phyloP scores from a whole-genome alignment of 2,329 filamentous ascomycete genomes.

The Fusarium nelsonii region DNA sequence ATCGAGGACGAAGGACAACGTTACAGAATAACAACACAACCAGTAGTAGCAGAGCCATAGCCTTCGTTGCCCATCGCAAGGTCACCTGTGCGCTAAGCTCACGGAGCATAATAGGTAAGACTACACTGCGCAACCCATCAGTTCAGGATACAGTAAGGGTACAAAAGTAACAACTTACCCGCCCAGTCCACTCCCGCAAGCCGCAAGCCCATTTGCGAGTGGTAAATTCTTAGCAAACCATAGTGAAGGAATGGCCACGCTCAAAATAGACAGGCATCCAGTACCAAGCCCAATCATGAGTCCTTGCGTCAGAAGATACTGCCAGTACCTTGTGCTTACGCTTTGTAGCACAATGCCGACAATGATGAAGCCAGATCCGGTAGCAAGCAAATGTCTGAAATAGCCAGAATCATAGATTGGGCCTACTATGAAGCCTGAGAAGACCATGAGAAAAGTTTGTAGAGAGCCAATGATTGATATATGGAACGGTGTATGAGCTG shows the following conservation, averaged over 20 bases:
- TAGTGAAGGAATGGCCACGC: constrained; percentile 79
- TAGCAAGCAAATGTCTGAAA: constrained; percentile 28
- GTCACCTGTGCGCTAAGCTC: constrained; percentile 7
- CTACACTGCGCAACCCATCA: constrained; percentile 5
- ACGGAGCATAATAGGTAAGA: constrained; percentile 41
- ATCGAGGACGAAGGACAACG: constrained; percentile 14
- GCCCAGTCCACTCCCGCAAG: constrained; percentile 76
- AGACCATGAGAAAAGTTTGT: constrained; percentile 43
- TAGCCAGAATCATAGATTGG: constrained; percentile 43
- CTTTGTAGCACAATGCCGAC: constrained; percentile 40
- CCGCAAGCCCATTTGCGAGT: constrained; percentile 81
- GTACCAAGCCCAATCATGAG: constrained; percentile 77
- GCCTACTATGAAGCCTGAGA: constrained; percentile 40
- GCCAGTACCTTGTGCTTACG: constrained; percentile 70
- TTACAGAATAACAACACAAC: constrained; percentile 25
- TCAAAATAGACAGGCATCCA: constrained; percentile 82
- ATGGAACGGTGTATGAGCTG: constrained; percentile 26
- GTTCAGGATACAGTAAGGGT: accelerated
- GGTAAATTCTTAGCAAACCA: constrained; percentile 80
- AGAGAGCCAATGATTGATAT: constrained; percentile 44
- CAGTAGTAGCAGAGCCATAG: constrained; percentile 30
- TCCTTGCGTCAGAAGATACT: constrained; percentile 82
- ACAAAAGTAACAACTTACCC: constrained; percentile 52
- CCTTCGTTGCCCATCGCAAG: constrained; percentile 26
- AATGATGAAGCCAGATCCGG: constrained; percentile 36